A percentile compares a stretch with the other conserved stretches of the same genome.
phyloP scores from a whole-genome alignment of 1,139 yeast genomes.

The Citeromyces hawaiiensis region DNA sequence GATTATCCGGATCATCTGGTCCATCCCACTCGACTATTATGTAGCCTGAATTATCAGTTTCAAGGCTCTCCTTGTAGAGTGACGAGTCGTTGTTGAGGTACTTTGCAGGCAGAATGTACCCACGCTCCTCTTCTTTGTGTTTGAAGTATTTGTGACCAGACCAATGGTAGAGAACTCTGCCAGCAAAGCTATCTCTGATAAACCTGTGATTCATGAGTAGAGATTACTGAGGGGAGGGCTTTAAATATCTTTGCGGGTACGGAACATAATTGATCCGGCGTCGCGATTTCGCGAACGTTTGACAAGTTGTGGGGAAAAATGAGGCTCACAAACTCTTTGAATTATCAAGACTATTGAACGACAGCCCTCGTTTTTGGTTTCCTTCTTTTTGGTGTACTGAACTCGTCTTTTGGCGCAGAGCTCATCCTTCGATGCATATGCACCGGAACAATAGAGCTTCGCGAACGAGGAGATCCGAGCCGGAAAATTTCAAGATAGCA shows the following conservation, averaged over 20 bases:
- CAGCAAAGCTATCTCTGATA: constrained; percentile 1
- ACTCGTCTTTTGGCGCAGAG: no score
- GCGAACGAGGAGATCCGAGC: no score
- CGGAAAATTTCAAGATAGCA: no score
- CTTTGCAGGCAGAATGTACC: neutral
- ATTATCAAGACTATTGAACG: no score
- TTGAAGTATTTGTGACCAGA: constrained; percentile 1
- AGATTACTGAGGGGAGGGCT: neutral
- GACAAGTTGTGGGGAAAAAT: neutral
- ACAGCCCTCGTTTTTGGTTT: no score
- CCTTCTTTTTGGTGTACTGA: no score
- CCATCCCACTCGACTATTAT: constrained; percentile 41
- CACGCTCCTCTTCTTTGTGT: neutral
- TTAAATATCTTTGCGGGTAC: neutral
- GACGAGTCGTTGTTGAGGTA: neutral
- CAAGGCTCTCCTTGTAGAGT: neutral
- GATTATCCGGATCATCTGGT: constrained; percentile 45
- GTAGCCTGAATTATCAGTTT: neutral
- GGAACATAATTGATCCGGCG: constrained; percentile 8
- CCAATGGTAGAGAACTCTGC: constrained; percentile 1
- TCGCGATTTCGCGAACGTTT: neutral
- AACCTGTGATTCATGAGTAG: neutral
- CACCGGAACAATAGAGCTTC: no score
- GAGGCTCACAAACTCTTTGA: no score
- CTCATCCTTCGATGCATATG: no score